Conservation (phyloP, 345 rosid genomes). For the Pistacia integerrima region DNA sequence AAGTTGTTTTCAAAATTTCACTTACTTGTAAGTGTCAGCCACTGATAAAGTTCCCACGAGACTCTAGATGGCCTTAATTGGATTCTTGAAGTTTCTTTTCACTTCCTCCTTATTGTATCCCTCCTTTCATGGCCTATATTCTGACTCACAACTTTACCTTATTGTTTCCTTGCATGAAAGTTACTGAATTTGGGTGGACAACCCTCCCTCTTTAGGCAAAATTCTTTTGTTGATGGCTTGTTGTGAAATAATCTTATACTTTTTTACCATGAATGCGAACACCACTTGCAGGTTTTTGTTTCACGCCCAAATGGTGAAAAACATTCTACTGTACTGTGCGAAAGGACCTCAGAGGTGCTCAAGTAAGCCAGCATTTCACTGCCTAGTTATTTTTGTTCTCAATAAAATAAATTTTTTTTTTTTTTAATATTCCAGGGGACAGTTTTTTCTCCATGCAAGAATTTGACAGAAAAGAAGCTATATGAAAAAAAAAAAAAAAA, state of each 20-base stretch:
- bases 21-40: neutral
- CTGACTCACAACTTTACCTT: too few relatives aligned
- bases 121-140: too few relatives aligned
- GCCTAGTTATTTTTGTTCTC: neutral
- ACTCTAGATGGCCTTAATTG: too few relatives aligned
- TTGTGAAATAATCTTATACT: too few relatives aligned
- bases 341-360: slow-evolving; percentile 44
- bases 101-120: too few relatives aligned
- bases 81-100: too few relatives aligned
- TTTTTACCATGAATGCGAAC: neutral
- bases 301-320: slow-evolving; percentile 73
- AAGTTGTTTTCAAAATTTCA: too few relatives aligned
- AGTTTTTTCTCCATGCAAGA: neutral
- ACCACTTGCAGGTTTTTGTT: slow-evolving; percentile 64
- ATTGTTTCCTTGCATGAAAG: too few relatives aligned
- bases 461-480: neutral
- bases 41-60: too few relatives aligned
- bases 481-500: neutral
- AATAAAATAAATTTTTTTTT: neutral
- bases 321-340: slow-evolving; percentile 77
- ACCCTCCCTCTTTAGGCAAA: neutral
- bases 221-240: neutral
- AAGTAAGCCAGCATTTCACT: slow-evolving; percentile 47
- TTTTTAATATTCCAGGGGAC: slow-evolving; percentile 6
- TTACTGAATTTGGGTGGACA: too few relatives aligned